A percentile compares a stretch with the other conserved stretches of the same genome.
Conservation (phyloP, 169 alveolate genomes). For the Plasmodium relictum region DNA sequence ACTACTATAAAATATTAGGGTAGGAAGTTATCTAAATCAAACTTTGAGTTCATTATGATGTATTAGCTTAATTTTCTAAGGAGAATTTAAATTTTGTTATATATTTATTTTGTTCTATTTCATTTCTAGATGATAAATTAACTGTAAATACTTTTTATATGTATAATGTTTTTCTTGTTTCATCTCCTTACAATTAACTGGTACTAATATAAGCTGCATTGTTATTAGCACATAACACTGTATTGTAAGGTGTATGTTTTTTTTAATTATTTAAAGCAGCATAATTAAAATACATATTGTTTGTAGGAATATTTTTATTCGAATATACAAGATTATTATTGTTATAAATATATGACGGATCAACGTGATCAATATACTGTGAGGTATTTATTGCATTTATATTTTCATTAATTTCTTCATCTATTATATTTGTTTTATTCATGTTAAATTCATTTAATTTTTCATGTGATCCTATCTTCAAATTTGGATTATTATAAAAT, state of each 20-base stretch:
- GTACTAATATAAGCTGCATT: constrained; percentile 11
- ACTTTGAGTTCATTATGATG: no score
- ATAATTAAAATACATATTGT: constrained; percentile 17
- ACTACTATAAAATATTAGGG: no score
- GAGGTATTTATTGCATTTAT: constrained; percentile 11
- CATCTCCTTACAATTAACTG: not conserved
- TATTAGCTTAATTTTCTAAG: no score
- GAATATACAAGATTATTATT: constrained; percentile 30
- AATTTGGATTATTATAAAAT: constrained; percentile 29
- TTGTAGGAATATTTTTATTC: constrained; percentile 39
- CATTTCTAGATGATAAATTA: no score
- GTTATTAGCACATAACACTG: constrained; percentile 17
- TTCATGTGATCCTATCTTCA: constrained; percentile 12
- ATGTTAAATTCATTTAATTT: constrained; percentile 22
- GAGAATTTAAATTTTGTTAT: no score
- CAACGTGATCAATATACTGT: constrained; percentile 15
- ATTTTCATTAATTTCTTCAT: constrained; percentile 22
- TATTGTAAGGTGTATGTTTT: constrained; percentile 27
- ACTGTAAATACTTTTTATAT: no score
- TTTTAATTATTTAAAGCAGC: constrained; percentile 25
- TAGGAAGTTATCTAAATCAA: no score
- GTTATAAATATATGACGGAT: constrained; percentile 16
- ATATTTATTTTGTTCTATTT: no score
- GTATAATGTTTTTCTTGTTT: no score
- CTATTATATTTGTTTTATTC: constrained; percentile 13